phyloP scores from a whole-genome alignment of 352 stramenopile genomes.

The Phytophthora pini region DNA sequence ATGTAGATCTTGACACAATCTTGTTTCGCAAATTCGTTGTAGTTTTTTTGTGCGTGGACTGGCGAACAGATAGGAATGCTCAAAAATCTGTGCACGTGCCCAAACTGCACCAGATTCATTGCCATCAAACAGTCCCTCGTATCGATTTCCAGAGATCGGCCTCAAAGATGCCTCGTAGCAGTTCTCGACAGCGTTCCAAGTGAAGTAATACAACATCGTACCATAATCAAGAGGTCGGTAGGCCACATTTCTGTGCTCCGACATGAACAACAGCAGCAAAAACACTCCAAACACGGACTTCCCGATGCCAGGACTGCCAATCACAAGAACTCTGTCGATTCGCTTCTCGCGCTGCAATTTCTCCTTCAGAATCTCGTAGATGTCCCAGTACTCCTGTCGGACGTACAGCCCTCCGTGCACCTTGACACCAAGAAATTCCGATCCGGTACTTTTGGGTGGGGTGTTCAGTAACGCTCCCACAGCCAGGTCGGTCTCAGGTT shows the following conservation, averaged over 20 bases:
- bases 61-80: too few relatives aligned
- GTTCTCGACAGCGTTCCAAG: slow-evolving; percentile 5
- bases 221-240: slow-evolving; percentile 11
- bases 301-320: slow-evolving; percentile 27
- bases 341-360: background rate
- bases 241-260: slow-evolving; percentile 30
- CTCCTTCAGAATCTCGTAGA: slow-evolving; percentile 9
- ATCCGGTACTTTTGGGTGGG: background rate
- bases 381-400: slow-evolving; percentile 30
- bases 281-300: slow-evolving; percentile 33
- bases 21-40: slow-evolving; percentile 33
- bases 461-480: background rate
- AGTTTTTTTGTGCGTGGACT: slow-evolving; percentile 24
- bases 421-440: slow-evolving; percentile 2
- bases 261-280: slow-evolving; percentile 25
- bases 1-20: slow-evolving; percentile 35
- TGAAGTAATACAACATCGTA: slow-evolving; percentile 13
- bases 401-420: slow-evolving; percentile 22
- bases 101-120: background rate
- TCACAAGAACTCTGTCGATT: slow-evolving; percentile 13
- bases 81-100: too few relatives aligned
- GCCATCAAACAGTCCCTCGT: slow-evolving; percentile 25
- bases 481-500: background rate
- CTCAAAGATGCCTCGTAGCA: slow-evolving; percentile 4
- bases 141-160: background rate